Evolutionary conservation across 192 early-diverging fungal genomes (phyloP).

Genomic region (Backusella luteola): DNA sequence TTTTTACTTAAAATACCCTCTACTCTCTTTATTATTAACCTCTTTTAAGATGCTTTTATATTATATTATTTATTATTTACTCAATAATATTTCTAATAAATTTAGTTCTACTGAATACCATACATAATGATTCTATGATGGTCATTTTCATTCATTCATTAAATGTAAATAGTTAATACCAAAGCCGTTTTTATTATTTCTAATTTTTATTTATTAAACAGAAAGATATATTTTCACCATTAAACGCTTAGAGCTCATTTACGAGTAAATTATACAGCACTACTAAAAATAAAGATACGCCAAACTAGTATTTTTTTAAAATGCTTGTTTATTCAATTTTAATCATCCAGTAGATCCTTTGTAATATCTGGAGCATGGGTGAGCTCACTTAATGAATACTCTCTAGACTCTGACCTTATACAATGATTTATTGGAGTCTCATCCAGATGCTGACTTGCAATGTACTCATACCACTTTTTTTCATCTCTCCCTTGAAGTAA

Average conservation of each 20-base stretch:
- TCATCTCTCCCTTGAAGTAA: conserved; percentile 72
- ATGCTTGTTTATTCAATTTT: neutral
- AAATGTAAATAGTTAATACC: too few species aligned
- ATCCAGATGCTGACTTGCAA: neutral
- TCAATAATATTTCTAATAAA: neutral
- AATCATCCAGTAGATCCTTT: neutral
- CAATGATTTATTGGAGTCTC: neutral
- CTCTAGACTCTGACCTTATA: conserved; percentile 3
- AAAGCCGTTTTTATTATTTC: too few species aligned
- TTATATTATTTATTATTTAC: neutral
- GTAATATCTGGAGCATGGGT: neutral
- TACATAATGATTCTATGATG: too few species aligned
- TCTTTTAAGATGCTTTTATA: neutral
- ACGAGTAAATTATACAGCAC: too few species aligned
- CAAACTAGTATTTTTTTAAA: neutral
- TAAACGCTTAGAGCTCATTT: too few species aligned
- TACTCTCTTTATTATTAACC: neutral
- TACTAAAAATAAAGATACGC: neutral
- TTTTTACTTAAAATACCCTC: conserved; percentile 44
- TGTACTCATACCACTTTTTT: conserved; percentile 67
- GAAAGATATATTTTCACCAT: too few species aligned
- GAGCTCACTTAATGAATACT: neutral
- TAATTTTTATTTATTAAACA: too few species aligned
- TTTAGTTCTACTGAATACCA: neutral
- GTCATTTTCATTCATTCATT: too few species aligned